A percentile compares a stretch with the other conserved stretches of the same genome.
Conservation (phyloP, 78 protist species). For the Emiliania huxleyi region DNA sequence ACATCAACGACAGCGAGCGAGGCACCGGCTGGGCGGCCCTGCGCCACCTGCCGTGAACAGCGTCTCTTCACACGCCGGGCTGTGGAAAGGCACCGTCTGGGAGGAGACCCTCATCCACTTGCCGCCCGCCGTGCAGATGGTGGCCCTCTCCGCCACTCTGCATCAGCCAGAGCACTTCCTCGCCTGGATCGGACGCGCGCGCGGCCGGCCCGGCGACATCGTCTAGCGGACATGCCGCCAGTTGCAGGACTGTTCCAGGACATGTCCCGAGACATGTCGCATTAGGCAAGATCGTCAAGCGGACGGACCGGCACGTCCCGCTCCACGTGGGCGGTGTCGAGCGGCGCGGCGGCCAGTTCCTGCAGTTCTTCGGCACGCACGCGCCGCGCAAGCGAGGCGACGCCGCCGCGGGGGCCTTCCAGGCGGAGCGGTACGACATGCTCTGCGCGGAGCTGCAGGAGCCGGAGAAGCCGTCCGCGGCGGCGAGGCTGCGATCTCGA, state of each 20-base stretch:
- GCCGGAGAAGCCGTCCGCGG: background rate
- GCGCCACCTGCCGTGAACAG: background rate
- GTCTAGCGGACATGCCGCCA: background rate
- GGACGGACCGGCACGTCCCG: constrained; percentile 42
- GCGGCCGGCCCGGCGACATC: constrained; percentile 13
- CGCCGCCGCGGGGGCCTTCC: background rate
- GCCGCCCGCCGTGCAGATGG: too few relatives aligned
- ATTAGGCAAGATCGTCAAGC: background rate
- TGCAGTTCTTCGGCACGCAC: constrained; percentile 21
- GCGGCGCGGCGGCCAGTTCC: background rate
- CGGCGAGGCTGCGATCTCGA: too few relatives aligned
- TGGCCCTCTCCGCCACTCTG: constrained; percentile 43
- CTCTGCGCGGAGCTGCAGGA: background rate
- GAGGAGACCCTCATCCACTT: too few relatives aligned
- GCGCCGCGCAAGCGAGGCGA: background rate
- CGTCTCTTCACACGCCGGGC: too few relatives aligned
- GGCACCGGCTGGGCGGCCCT: constrained; percentile 53
- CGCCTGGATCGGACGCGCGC: constrained; percentile 22
- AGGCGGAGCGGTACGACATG: background rate
- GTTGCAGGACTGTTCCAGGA: too few relatives aligned
- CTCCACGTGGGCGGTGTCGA: constrained; percentile 38
- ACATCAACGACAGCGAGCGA: constrained; percentile 46
- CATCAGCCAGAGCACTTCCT: constrained; percentile 12
- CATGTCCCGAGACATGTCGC: too few relatives aligned
- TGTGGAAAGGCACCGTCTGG: too few relatives aligned